Conservation (phyloP, 768 basidiomycete species). For the Calocybe indica region DNA sequence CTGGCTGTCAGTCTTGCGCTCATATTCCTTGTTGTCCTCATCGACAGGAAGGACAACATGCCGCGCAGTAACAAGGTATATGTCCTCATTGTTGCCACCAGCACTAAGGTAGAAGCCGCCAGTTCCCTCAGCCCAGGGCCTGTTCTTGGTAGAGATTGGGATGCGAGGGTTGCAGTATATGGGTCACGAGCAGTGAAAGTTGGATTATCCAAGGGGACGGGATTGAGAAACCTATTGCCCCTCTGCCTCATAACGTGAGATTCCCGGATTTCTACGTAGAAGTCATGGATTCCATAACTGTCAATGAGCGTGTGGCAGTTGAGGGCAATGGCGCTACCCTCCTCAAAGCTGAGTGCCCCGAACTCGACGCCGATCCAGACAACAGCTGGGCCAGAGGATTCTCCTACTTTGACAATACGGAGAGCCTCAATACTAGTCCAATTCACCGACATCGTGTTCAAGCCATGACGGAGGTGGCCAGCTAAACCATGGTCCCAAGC, state of each 20-base stretch:
- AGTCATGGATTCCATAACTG: slow-evolving; percentile 19
- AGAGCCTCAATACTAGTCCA: slow-evolving; percentile 22
- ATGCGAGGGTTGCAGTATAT: slow-evolving; percentile 14
- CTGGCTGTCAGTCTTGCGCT: slow-evolving; percentile 8
- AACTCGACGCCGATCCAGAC: slow-evolving; percentile 28
- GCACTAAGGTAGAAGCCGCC: slow-evolving; percentile 20
- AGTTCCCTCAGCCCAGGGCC: slow-evolving; percentile 22
- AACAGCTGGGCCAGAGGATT: slow-evolving; percentile 15
- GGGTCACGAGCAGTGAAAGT: slow-evolving; percentile 1
- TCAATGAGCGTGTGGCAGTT: slow-evolving; percentile 16
- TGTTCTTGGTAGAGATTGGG: slow-evolving; percentile 18
- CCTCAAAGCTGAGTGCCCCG: slow-evolving; percentile 16
- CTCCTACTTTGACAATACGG: slow-evolving; percentile 17
- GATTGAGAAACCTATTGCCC: neutral
- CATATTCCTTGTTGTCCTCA: slow-evolving; percentile 14
- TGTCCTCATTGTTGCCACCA: slow-evolving; percentile 9
- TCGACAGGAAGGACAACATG: slow-evolving; percentile 16
- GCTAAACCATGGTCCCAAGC: slow-evolving; percentile 5
- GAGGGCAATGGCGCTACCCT: slow-evolving; percentile 18
- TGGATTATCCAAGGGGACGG: neutral
- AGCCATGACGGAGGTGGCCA: slow-evolving; percentile 1
- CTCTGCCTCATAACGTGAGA: slow-evolving; percentile 8
- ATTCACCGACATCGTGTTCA: slow-evolving; percentile 10
- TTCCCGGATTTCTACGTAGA: slow-evolving; percentile 26
- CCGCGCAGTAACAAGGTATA: slow-evolving; percentile 22